Base-by-base conservation (phyloP, 192 early-diverging fungal species). In the Neocallimastix lanati region DNA sequence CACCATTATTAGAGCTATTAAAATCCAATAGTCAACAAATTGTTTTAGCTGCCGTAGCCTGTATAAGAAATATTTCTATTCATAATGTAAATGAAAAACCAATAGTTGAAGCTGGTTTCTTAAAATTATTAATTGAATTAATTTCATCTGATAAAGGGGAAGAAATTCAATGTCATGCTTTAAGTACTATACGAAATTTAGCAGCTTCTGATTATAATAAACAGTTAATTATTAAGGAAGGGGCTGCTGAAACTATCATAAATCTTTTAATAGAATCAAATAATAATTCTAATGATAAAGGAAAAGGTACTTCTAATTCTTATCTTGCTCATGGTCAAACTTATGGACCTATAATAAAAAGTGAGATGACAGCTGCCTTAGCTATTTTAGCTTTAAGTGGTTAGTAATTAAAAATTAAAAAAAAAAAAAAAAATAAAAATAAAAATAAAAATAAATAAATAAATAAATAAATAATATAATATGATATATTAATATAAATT, bases 1-100 rank as follows among this genome's bases (percentile, higher is more conserved):
- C 90, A 9, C 89, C 92, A 76, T 85, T 95, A 16, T 86, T 93
- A 7, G 88, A 89, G 50, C 89, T 94, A 37, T 84, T 95, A 76
- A 87, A 93, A 85, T 93, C 93, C 28, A 87, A 87, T 14, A 92
- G 91, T 79, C 85, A 91, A 29, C 91, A 93, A 35, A 85, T 94
- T 81, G 92, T 93, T 27, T 83, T 94, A 0, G 94, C 95, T 9
- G 93, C 94, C 0, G 92, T 93, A 18, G 95, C 95, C 5, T 95
- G 94, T 77, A 86, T 96, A 78, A 91, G 95, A 78, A 96, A 96
- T 82, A 89, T 96, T 50, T 95, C 94, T 38, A 96, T 96, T 78
- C 93, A 94, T 81, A 89, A 92, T 16, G 84, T 88, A 77, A 95
- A 95, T 86, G 94, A 95, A 83, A 90, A 91, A 28, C 93, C 93